Evolutionary conservation across 139 green algal genomes (phyloP), one percentile per base, ranked within the genome.

Genomic region (Tetradesmus lagerheimii): DNA sequence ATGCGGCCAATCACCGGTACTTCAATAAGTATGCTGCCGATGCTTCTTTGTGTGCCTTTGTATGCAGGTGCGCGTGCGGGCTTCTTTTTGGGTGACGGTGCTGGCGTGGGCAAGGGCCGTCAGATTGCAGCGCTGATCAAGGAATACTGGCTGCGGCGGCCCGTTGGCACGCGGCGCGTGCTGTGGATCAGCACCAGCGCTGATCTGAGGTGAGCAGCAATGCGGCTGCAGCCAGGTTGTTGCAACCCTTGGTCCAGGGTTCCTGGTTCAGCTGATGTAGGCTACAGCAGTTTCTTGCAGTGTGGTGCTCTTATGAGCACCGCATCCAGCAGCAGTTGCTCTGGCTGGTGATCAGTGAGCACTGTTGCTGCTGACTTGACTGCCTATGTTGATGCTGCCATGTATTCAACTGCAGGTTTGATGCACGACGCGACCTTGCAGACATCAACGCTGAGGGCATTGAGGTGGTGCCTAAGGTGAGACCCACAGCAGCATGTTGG

Each of bases 41-140:
- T 4, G 57, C 20, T 18, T 18, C 12, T 20, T 62, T 11, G 12
- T 62, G 47, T 62, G n/a, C n/a, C n/a, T 62, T 11, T 57, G 53
- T 50, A 20, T 78, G 37, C 83, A 80, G 64, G 91, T 43, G 78
- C 86, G 20, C 91, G 88, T 14, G 89, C 93, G 1, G 97, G 97
- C 3, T 91, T 86, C 41, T 91, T 91, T 76, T 78, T 91, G 29
- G 94, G 94, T 12, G 96, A 99, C 77, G 96, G 96, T 27, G 96
- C 97, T 15, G 97, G 97, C 0, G 96, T 98, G 80, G 97, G 97
- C 84, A 98, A 99, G 92, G 96, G 96, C 1, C 93, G 93, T 18
- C 95, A 98, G 93, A 97, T 98, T 43, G 88, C 93, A 25, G 97
- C 93, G 31, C 92, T 96, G 34, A 97, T 99, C 34, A 64, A 98